Percentiles rank a stretch among this genome's conserved stretches.
Conservation (phyloP, 164 flowering plant genomes). For the Tinospora cordifolia region DNA sequence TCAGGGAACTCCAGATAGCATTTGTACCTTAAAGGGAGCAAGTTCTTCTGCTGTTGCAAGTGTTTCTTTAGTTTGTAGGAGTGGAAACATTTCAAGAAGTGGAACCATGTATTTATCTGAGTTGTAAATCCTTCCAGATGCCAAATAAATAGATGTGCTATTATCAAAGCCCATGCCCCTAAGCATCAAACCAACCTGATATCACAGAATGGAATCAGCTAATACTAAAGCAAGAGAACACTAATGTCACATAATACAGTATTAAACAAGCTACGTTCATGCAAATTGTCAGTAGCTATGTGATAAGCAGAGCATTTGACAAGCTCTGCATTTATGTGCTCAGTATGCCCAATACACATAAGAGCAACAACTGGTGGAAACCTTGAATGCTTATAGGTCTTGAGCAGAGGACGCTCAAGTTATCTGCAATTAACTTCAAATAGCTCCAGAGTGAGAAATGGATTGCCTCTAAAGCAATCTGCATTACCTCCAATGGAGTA, state of each 20-base stretch:
- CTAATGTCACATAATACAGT: neutral
- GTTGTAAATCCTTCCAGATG: constrained; percentile 87
- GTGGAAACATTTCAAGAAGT: constrained; percentile 82
- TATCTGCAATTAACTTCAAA: neutral
- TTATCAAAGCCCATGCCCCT: constrained; percentile 96
- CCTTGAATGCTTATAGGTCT: neutral
- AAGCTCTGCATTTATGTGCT: neutral
- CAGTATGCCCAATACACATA: neutral
- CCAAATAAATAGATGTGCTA: constrained; percentile 74
- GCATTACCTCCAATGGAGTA: constrained; percentile 88
- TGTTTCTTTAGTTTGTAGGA: constrained; percentile 67
- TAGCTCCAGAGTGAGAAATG: neutral
- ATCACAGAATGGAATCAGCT: neutral
- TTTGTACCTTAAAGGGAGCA: constrained; percentile 57
- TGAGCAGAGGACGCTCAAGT: neutral
- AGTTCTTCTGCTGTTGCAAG: constrained; percentile 75
- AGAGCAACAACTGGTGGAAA: neutral
- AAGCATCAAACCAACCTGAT: constrained; percentile 94
- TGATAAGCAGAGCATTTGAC: too few relatives aligned
- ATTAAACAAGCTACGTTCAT: neutral
- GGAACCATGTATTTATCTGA: constrained; percentile 80
- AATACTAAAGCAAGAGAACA: neutral
- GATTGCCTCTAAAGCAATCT: neutral
- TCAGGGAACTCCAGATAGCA: neutral
- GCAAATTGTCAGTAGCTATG: too few relatives aligned